A percentile compares a stretch with the other conserved stretches of the same genome.
These are phyloP conservation scores for Brassica nigra DNA, from an alignment of 345 rosid species.

Conservation along the genomic window DNA sequence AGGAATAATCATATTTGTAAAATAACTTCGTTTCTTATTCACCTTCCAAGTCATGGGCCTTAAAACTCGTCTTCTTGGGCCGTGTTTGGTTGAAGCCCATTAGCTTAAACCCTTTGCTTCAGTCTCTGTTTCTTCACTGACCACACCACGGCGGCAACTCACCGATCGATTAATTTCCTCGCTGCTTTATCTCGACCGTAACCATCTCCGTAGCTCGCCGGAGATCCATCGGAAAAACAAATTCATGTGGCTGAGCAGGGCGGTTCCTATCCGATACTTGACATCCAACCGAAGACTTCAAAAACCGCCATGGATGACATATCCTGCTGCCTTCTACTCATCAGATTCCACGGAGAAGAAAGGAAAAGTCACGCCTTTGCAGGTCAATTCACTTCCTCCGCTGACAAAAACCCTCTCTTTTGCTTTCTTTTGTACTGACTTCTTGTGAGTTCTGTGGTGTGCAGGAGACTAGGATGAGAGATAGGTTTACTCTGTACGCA, in stretches of 20 bases:
- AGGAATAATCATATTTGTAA: not conserved
- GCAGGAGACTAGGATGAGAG: constrained; percentile 58
- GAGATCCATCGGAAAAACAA: not conserved
- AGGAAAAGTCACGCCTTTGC: constrained; percentile 56
- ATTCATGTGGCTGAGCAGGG: constrained; percentile 40
- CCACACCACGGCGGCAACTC: constrained; percentile 16
- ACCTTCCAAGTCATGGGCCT: not conserved
- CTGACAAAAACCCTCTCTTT: not conserved
- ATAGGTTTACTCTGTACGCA: constrained; percentile 43
- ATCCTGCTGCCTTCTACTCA: constrained; percentile 28
- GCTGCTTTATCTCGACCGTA: not conserved
- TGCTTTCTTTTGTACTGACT: not conserved
- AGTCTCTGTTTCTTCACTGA: constrained; percentile 23
- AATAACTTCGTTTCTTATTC: too few species aligned
- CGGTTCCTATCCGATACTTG: constrained; percentile 20
- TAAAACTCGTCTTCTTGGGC: constrained; percentile 2
- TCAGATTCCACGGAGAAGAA: constrained; percentile 49
- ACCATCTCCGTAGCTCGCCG: constrained; percentile 1
- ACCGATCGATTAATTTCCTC: not conserved
- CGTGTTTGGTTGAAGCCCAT: constrained; percentile 16
- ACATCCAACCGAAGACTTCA: constrained; percentile 18
- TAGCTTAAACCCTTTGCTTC: constrained; percentile 24
- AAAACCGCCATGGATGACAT: constrained; percentile 38
- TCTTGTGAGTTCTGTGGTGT: not conserved
- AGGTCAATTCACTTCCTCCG: constrained; percentile 25